Percentiles rank a stretch among this genome's conserved stretches.
Conservation (phyloP, 352 stramenopile species). For the Phytophthora niederhauseri region DNA sequence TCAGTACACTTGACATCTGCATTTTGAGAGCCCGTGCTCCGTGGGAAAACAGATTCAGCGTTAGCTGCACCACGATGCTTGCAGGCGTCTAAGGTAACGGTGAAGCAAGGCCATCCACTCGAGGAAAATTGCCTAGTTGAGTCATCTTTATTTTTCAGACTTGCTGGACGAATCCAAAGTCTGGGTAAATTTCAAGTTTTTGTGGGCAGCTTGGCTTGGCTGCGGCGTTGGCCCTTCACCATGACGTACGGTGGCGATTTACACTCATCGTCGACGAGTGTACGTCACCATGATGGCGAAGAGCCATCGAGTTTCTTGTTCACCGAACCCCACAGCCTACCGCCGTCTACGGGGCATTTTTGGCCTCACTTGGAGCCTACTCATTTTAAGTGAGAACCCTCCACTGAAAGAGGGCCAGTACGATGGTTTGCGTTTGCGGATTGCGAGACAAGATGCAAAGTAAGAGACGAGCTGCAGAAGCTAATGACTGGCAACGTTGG, state of each 20-base stretch:
- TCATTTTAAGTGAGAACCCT: slow-evolving; percentile 20
- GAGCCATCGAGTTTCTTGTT: slow-evolving; percentile 1
- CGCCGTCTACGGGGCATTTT: not conserved
- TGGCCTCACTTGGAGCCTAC: not conserved
- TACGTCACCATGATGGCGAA: too few relatives aligned
- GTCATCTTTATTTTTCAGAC: not conserved
- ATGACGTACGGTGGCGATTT: not conserved
- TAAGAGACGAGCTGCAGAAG: not conserved
- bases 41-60: slow-evolving; percentile 2
- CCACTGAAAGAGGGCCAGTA: not conserved
- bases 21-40: slow-evolving; percentile 6
- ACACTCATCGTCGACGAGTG: not conserved
- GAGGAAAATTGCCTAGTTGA: slow-evolving; percentile 4
- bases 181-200: not conserved
- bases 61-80: slow-evolving; percentile 1
- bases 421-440: not conserved
- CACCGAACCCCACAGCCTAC: not conserved
- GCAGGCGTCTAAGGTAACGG: slow-evolving; percentile 3
- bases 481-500: too few relatives aligned
- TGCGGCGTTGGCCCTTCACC: not conserved
- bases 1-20: not conserved
- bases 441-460: not conserved
- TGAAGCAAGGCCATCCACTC: not conserved
- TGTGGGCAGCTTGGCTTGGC: not conserved
- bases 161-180: not conserved